Evolutionary conservation across 768 basidiomycete genomes (phyloP).

Genomic region (Suillus hirtellus): DNA sequence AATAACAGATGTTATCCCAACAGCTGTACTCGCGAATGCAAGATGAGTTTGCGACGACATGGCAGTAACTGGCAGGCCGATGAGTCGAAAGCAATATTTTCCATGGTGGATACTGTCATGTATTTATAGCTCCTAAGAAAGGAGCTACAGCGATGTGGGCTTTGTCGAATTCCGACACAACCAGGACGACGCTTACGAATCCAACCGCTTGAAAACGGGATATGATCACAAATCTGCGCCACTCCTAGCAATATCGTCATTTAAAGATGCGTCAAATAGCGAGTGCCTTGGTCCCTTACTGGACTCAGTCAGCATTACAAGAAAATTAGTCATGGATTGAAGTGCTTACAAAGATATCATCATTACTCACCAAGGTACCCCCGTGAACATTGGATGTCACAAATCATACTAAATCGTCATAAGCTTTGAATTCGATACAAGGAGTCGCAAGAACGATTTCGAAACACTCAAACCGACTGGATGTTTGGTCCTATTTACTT

Average conservation of each 20-base stretch:
- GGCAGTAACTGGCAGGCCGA: background rate
- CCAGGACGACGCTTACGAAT: background rate
- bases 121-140: background rate
- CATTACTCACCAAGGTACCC: background rate
- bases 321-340: background rate
- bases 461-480: background rate
- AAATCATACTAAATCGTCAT: background rate
- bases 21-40: slow-evolving; percentile 40
- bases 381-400: background rate
- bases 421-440: too few species aligned
- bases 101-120: background rate
- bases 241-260: too few species aligned
- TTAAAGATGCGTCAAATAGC: too few species aligned
- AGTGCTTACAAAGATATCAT: background rate
- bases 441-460: background rate
- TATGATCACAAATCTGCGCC: background rate
- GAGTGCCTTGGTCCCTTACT: too few species aligned
- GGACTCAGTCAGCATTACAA: background rate
- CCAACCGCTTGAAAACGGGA: background rate
- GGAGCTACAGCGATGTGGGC: too few species aligned
- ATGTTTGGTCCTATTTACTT: background rate
- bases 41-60: slow-evolving; percentile 34
- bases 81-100: background rate
- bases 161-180: background rate
- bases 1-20: slow-evolving; percentile 37